These are phyloP conservation scores for Trifolium repens DNA, from an alignment of 306 rosid species.

Conservation along the genomic window DNA sequence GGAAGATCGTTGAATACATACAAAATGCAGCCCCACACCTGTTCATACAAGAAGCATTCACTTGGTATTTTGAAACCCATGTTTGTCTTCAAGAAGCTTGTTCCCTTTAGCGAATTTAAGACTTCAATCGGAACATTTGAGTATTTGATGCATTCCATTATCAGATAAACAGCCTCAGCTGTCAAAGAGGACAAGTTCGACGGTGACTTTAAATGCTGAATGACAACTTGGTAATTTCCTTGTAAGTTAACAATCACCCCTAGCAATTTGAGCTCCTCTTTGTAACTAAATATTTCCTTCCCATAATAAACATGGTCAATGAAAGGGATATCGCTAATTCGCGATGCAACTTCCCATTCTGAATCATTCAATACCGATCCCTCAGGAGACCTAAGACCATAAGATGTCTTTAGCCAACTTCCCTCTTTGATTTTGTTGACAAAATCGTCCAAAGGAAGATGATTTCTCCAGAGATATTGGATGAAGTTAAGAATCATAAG, in stretches of 20 bases:
- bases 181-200: background rate
- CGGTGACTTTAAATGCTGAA: too few relatives aligned
- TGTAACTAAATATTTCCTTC: background rate
- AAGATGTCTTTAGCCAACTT: background rate
- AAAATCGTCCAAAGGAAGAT: background rate
- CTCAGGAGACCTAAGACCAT: background rate
- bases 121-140: background rate
- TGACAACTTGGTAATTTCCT: too few relatives aligned
- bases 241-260: background rate
- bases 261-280: background rate
- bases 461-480: background rate
- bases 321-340: too few relatives aligned
- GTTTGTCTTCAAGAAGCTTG: background rate
- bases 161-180: background rate
- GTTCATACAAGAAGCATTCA: conserved; percentile 28
- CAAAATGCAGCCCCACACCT: conserved; percentile 32
- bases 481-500: background rate
- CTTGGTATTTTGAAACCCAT: background rate
- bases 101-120: too few relatives aligned
- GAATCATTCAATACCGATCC: background rate
- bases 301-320: background rate
- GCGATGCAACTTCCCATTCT: background rate
- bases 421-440: background rate
- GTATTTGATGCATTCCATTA: background rate
- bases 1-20: conserved; percentile 58